Conservation (phyloP, 2,329 filamentous ascomycete species). For the Verticillium dahliae region DNA sequence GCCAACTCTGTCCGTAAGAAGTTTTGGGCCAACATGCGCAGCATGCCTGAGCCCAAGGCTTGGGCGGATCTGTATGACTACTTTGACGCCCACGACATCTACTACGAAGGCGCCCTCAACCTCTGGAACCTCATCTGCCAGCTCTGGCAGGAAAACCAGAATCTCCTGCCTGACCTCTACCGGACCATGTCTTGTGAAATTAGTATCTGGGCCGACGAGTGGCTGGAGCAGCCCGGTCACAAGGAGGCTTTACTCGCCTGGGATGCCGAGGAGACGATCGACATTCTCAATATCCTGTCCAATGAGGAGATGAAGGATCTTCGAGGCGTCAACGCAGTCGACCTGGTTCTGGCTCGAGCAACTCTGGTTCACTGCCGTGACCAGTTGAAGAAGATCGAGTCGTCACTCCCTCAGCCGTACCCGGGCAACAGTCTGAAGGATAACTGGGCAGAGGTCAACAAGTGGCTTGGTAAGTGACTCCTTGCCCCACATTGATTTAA, state of each 20-base stretch:
- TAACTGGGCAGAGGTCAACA: slow-evolving; percentile 21
- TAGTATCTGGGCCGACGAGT: slow-evolving; percentile 29
- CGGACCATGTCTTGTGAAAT: slow-evolving; percentile 19
- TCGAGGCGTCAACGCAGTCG: slow-evolving; percentile 21
- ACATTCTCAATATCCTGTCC: slow-evolving; percentile 20
- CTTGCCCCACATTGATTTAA: not conserved
- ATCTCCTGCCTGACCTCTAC: slow-evolving; percentile 19
- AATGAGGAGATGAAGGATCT: slow-evolving; percentile 19
- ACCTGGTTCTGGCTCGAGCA: slow-evolving; percentile 20
- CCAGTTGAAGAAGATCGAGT: slow-evolving; percentile 9
- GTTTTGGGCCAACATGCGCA: slow-evolving; percentile 27
- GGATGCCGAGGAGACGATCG: slow-evolving; percentile 12
- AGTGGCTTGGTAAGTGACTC: slow-evolving; percentile 27
- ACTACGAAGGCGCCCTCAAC: slow-evolving; percentile 38
- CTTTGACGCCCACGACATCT: slow-evolving; percentile 42
- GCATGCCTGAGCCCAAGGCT: slow-evolving; percentile 20
- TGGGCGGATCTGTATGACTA: slow-evolving; percentile 39
- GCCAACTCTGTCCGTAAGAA: slow-evolving; percentile 31
- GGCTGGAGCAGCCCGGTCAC: slow-evolving; percentile 23
- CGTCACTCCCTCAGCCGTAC: not conserved
- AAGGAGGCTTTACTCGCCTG: slow-evolving; percentile 22
- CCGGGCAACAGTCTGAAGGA: slow-evolving; percentile 16
- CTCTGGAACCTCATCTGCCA: slow-evolving; percentile 38
- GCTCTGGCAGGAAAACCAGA: slow-evolving; percentile 31
- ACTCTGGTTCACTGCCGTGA: slow-evolving; percentile 25